Conservation (phyloP, 208 protist genomes). For the Trypanosoma vivax region DNA sequence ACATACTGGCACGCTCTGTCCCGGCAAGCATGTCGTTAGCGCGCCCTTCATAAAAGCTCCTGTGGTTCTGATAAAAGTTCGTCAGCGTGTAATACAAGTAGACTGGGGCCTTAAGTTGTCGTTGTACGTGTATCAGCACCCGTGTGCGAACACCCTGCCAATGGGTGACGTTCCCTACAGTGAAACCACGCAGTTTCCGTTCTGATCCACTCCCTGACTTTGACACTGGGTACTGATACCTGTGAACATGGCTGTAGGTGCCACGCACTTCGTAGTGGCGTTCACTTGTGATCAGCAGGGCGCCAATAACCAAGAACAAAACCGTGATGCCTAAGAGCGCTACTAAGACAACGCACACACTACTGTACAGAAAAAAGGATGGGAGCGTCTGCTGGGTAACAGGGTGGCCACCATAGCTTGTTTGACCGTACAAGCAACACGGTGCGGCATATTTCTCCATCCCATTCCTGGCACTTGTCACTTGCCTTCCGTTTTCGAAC, state of each 20-base stretch:
- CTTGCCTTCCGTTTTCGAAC: neutral
- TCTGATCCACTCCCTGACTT: constrained; percentile 68
- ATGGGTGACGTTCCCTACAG: constrained; percentile 34
- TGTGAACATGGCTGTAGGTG: constrained; percentile 58
- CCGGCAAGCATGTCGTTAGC: constrained; percentile 57
- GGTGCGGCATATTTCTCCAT: neutral
- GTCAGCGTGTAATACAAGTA: constrained; percentile 96
- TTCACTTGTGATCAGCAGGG: constrained; percentile 30
- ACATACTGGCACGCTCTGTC: constrained; percentile 17
- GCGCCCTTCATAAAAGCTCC: constrained; percentile 84
- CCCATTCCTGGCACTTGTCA: neutral
- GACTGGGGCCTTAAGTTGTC: constrained; percentile 83
- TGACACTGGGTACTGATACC: constrained; percentile 73
- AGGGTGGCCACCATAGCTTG: constrained; percentile 70
- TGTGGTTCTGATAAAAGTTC: constrained; percentile 97
- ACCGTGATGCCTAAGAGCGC: constrained; percentile 47
- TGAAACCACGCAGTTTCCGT: constrained; percentile 44
- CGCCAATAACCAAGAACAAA: constrained; percentile 40
- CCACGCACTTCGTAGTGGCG: constrained; percentile 25
- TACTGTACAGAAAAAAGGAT: constrained; percentile 45
- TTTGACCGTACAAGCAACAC: constrained; percentile 49
- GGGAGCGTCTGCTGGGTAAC: constrained; percentile 74
- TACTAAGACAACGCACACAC: constrained; percentile 40
- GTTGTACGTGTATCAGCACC: constrained; percentile 37
- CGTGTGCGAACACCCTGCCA: constrained; percentile 67